Percentiles rank a stretch among this genome's conserved stretches.
Evolutionary conservation across 2,329 filamentous ascomycete genomes (phyloP).

Genomic region (Cladobotryum protrusum): DNA sequence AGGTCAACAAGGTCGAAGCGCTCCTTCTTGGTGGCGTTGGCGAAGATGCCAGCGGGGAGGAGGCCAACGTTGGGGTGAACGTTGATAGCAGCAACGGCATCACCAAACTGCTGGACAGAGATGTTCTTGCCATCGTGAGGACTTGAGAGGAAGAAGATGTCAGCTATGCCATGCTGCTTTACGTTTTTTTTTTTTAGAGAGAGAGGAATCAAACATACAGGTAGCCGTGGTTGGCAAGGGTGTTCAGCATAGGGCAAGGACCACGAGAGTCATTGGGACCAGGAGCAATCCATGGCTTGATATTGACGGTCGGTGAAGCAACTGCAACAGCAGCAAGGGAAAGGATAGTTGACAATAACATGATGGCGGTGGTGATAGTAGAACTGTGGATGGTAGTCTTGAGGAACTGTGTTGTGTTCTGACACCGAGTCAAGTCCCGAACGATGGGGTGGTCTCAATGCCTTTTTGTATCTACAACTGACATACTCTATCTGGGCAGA

Average conservation of each 20-base stretch:
- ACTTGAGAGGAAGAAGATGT: not conserved
- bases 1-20: constrained; percentile 11
- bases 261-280: constrained; percentile 7
- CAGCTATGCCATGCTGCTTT: too few relatives aligned
- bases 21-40: constrained; percentile 6
- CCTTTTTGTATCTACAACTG: too few relatives aligned
- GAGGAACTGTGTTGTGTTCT: too few relatives aligned
- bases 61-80: constrained; percentile 7
- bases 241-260: constrained; percentile 19
- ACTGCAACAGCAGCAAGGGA: not conserved
- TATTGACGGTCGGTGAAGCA: not conserved
- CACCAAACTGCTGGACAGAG: constrained; percentile 13
- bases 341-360: not conserved
- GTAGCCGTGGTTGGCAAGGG: constrained; percentile 13
- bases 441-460: too few relatives aligned
- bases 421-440: too few relatives aligned
- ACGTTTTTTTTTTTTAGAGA: not conserved
- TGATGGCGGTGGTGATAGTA: not conserved
- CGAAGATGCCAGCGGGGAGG: constrained; percentile 5
- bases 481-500: too few relatives aligned
- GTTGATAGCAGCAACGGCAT: constrained; percentile 16
- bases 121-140: constrained; percentile 11
- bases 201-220: constrained; percentile 1
- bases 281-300: not conserved
- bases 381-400: too few relatives aligned